Evolutionary conservation across 176 grass and related monocot genomes (phyloP).

Genomic region (Oryza australiensis): DNA sequence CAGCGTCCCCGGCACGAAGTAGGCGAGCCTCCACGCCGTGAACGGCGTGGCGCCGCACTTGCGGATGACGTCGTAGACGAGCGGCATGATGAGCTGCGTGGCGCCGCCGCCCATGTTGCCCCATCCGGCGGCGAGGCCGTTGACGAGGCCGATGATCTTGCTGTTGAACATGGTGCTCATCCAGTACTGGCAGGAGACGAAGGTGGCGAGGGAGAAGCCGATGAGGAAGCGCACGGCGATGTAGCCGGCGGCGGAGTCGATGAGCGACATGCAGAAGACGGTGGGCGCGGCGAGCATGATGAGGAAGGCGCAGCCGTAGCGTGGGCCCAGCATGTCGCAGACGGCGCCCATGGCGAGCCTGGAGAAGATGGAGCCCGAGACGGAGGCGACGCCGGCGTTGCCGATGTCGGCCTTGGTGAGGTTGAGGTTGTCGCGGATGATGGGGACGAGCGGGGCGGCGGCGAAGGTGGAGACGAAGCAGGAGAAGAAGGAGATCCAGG

Average conservation of each 20-base stretch:
- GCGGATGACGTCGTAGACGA: constrained; percentile 68
- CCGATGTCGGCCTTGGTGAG: constrained; percentile 69
- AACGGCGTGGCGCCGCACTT: constrained; percentile 54
- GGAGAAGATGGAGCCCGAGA: constrained; percentile 87
- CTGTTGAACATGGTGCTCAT: constrained; percentile 96
- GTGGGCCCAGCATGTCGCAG: constrained; percentile 72
- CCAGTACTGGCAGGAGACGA: constrained; percentile 91
- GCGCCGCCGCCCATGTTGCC: constrained; percentile 91
- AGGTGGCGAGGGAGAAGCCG: constrained; percentile 76
- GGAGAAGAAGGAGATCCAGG: constrained; percentile 78
- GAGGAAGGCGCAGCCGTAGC: constrained; percentile 81
- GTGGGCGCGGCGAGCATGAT: constrained; percentile 73
- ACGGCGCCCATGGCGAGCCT: constrained; percentile 81
- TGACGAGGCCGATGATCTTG: constrained; percentile 75
- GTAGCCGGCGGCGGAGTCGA: constrained; percentile 48
- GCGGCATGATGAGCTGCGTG: constrained; percentile 91
- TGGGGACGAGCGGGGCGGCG: constrained; percentile 53
- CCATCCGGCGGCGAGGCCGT: constrained; percentile 67
- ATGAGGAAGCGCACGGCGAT: constrained; percentile 73
- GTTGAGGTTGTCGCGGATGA: constrained; percentile 78
- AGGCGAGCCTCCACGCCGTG: constrained; percentile 71
- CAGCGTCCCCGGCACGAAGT: constrained; percentile 67
- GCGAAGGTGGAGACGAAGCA: constrained; percentile 95
- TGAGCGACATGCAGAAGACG: constrained; percentile 78
- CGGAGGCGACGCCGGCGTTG: constrained; percentile 68